These are phyloP conservation scores for Euphorbia celastroides DNA, from an alignment of 441 rosid genomes.

Conservation along the genomic window DNA sequence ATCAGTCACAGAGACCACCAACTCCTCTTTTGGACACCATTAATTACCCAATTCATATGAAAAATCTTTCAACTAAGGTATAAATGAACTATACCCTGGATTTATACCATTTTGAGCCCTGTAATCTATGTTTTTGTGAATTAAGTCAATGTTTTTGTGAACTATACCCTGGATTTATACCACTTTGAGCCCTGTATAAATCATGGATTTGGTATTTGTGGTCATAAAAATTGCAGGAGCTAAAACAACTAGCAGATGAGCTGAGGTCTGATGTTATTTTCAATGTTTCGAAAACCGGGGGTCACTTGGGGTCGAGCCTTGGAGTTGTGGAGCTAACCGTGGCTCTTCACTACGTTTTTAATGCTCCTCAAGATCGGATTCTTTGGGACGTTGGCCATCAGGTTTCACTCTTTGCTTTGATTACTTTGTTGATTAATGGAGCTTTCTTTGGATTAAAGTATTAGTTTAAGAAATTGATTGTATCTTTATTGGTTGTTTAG, in stretches of 20 bases:
- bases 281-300: conserved; percentile 45
- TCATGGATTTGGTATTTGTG: too few species aligned
- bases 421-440: too few species aligned
- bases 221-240: conserved; percentile 24
- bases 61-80: conserved; percentile 40
- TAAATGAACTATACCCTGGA: background rate
- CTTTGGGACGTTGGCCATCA: conserved; percentile 61
- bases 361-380: conserved; percentile 40
- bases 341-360: conserved; percentile 50
- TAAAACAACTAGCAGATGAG: conserved; percentile 30
- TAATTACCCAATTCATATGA: conserved; percentile 40
- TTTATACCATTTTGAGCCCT: background rate
- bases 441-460: too few species aligned
- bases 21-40: conserved; percentile 70
- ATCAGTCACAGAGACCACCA: conserved; percentile 66
- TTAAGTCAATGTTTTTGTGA: background rate
- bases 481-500: conserved; percentile 20
- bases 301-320: conserved; percentile 46
- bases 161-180: too few species aligned
- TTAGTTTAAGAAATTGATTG: background rate
- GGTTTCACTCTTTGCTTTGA: conserved; percentile 18
- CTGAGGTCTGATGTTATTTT: conserved; percentile 37
- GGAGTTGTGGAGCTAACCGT: conserved; percentile 48
- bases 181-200: background rate
- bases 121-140: background rate